A percentile compares a stretch with the other conserved stretches of the same genome.
These are phyloP conservation scores for Monosporascus sp. DNA, from an alignment of 2,329 filamentous ascomycete species.

Conservation along the genomic window DNA sequence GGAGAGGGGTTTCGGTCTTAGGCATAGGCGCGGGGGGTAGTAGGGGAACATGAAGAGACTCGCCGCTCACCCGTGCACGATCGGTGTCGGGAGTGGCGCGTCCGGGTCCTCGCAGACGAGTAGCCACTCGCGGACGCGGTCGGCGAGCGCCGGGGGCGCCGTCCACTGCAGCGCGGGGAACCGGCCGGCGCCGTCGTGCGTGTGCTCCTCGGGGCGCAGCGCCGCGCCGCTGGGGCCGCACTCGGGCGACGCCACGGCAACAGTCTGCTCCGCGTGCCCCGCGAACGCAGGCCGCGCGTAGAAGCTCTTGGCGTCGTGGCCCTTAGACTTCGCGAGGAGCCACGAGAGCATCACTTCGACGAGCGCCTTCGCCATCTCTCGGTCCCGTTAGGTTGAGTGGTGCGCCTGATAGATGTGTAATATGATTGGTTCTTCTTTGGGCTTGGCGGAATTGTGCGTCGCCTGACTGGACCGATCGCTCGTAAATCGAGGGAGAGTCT, in stretches of 20 bases:
- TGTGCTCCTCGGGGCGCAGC: constrained; percentile 33
- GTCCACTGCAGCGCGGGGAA: constrained; percentile 39
- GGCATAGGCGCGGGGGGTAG: too few species aligned
- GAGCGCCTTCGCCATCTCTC: constrained; percentile 10
- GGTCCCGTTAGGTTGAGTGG: neutral
- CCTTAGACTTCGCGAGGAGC: constrained; percentile 33
- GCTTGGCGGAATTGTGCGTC: too few species aligned
- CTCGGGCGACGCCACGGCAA: constrained; percentile 34
- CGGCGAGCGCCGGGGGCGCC: constrained; percentile 19
- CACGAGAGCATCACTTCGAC: constrained; percentile 33
- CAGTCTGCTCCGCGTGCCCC: constrained; percentile 28
- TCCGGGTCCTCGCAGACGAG: constrained; percentile 43
- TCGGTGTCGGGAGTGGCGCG: constrained; percentile 37
- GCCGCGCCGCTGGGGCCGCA: constrained; percentile 32
- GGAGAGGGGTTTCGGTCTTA: too few species aligned
- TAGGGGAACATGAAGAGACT: neutral
- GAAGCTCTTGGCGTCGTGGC: constrained; percentile 34
- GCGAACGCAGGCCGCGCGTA: constrained; percentile 31
- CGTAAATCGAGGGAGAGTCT: too few species aligned
- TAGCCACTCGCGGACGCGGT: constrained; percentile 37
- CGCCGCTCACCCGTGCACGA: constrained; percentile 37
- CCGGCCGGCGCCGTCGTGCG: constrained; percentile 30
- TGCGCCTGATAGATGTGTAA: neutral
- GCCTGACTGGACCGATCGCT: too few species aligned
- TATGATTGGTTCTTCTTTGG: neutral